Percentiles rank a stretch among this genome's conserved stretches.
Evolutionary conservation across 1,284 basidiomycete genomes (phyloP).

Genomic region (Ceraceosorus guamensis): DNA sequence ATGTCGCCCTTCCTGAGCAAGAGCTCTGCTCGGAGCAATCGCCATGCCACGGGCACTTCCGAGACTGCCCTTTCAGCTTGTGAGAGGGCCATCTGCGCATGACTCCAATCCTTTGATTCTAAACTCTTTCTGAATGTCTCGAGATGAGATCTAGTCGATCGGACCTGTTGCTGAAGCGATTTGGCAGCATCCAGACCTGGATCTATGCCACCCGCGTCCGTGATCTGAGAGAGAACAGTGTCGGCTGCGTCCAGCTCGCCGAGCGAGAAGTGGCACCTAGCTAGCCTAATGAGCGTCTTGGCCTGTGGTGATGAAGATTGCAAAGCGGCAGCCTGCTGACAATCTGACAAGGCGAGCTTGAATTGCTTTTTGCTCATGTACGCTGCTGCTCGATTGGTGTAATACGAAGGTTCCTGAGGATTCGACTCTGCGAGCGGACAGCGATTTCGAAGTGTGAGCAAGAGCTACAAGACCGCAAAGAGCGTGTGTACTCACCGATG

Average conservation of each 20-base stretch:
- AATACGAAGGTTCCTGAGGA: slow-evolving; percentile 64
- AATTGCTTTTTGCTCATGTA: slow-evolving; percentile 74
- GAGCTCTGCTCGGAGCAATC: slow-evolving; percentile 23
- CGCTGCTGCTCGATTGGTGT: slow-evolving; percentile 77
- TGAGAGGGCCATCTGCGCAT: slow-evolving; percentile 33
- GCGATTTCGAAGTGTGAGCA: background rate
- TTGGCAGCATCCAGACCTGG: slow-evolving; percentile 3
- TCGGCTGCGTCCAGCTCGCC: slow-evolving; percentile 27
- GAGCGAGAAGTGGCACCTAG: slow-evolving; percentile 37
- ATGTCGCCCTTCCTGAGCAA: slow-evolving; percentile 32
- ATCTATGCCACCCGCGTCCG: background rate
- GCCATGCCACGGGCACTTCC: slow-evolving; percentile 25
- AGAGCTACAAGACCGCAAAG: background rate
- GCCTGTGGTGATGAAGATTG: slow-evolving; percentile 50
- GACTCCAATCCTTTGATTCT: slow-evolving; percentile 56
- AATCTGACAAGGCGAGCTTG: slow-evolving; percentile 66
- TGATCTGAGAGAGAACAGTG: slow-evolving; percentile 19
- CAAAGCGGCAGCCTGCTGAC: slow-evolving; percentile 64
- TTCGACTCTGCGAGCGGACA: slow-evolving; percentile 57
- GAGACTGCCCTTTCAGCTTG: slow-evolving; percentile 28
- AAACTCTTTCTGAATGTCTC: slow-evolving; percentile 58
- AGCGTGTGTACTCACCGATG: slow-evolving; percentile 18
- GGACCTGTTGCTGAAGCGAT: slow-evolving; percentile 24
- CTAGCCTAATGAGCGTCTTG: slow-evolving; percentile 35
- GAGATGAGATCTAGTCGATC: slow-evolving; percentile 28